Base-by-base conservation (phyloP, 805 yeast genomes). In the Nakazawaea ambrosiae region DNA sequence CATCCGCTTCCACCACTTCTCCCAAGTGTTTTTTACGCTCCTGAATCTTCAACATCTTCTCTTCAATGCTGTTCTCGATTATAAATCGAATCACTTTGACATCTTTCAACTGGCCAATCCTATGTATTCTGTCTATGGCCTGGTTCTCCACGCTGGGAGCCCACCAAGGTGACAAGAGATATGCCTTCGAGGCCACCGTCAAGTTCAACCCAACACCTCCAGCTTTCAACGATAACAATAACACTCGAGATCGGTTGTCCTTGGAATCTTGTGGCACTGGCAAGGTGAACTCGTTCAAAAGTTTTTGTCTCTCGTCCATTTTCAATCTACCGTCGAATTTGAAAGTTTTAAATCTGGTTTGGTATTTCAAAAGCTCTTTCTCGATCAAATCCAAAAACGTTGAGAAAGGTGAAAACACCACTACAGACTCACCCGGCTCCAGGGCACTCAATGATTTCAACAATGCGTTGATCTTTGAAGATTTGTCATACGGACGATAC, bases 111-210 rank as follows among this genome's bases (percentile, higher is more conserved):
- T 89, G 97, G 0, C 97, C 97, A 52, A 90, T 84, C 47, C 97
- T 70, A 53, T 89, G 96, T 14, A 90, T 72, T 49, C 97, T 58
- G 58, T 88, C 96, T 42, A 88, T 84, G 0, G 96, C 96, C 55
- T 87, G 96, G 35, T 84, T 86, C 50, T 87, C 96, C 37, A 81
- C 76, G 34, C 95, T 85, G 32, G 86, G 94, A 22, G 92, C 84
- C 97, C 97, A 89, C 92, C 96, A 89, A 0, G 97, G 96, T 51
- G 89, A 97, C 86, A 90, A 81, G 73, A 89, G 69, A 48, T 78
- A 87, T 2, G 94, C 97, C 25, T 74, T 69, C 0, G 85, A 81
- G 0, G 97, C 95, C 35, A 80, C 75, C 0, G 95, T 89, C 43
- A 89, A 62, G 51, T 89, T 89, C 44, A 89, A 65, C 0, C 97